Evolutionary conservation across 139 green algal genomes (phyloP).

Genomic region (Ulvella scutata): DNA sequence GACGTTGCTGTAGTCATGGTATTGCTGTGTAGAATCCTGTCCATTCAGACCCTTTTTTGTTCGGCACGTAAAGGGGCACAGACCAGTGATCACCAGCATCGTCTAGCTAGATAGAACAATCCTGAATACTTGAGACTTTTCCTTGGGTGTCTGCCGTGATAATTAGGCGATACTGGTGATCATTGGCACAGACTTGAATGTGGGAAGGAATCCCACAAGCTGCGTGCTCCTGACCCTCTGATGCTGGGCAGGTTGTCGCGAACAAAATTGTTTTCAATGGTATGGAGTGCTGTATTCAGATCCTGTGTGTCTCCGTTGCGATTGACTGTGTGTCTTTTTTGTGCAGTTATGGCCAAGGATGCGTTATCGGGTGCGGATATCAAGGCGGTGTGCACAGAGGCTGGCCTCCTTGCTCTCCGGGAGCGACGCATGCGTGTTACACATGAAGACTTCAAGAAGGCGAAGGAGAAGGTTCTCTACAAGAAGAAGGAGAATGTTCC

Average conservation of each 20-base stretch:
- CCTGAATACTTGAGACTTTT: too few species aligned
- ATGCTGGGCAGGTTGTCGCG: constrained; percentile 34
- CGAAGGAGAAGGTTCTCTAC: constrained; percentile 96
- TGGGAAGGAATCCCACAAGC: too few species aligned
- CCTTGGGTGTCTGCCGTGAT: too few species aligned
- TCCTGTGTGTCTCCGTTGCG: background rate
- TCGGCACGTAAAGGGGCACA: too few species aligned
- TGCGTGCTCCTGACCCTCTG: too few species aligned
- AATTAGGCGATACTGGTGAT: too few species aligned
- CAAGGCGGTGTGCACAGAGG: constrained; percentile 97
- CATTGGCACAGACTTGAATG: too few species aligned
- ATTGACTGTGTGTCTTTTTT: background rate
- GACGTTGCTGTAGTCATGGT: too few species aligned
- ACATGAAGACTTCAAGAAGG: constrained; percentile 74
- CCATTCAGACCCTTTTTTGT: too few species aligned
- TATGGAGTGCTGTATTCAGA: background rate
- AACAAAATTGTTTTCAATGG: background rate
- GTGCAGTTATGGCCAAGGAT: constrained; percentile 54
- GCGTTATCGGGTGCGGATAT: constrained; percentile 96
- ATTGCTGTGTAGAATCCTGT: too few species aligned
- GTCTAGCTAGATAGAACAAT: too few species aligned
- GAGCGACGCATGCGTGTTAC: constrained; percentile 92
- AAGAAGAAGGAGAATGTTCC: constrained; percentile 98
- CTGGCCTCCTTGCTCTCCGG: constrained; percentile 89
- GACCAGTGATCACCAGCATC: too few species aligned